phyloP scores from a whole-genome alignment of 768 basidiomycete species.

The Boletus pseudopeckii region DNA sequence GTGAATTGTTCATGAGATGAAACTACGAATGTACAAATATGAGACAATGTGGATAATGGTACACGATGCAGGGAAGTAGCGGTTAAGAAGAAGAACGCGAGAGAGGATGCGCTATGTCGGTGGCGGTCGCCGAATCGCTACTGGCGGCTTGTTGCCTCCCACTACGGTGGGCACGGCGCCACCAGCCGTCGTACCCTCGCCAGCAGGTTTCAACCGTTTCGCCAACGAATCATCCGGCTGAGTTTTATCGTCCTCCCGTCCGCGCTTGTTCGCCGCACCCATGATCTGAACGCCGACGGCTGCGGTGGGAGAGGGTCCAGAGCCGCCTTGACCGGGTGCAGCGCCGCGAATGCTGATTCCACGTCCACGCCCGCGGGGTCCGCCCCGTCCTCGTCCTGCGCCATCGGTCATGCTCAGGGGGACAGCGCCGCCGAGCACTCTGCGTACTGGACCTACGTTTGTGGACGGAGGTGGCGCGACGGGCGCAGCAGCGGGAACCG shows the following conservation, averaged over 20 bases:
- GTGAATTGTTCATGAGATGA: not conserved
- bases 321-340: constrained; percentile 16
- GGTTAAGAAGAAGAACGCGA: not conserved
- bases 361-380: constrained; percentile 29
- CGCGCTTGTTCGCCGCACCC: constrained; percentile 63
- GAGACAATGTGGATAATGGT: constrained; percentile 21
- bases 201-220: constrained; percentile 62
- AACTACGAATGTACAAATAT: not conserved
- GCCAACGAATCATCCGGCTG: constrained; percentile 55
- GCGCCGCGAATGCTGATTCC: constrained; percentile 32
- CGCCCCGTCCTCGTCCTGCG: constrained; percentile 35
- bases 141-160: constrained; percentile 33
- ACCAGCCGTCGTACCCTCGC: not conserved
- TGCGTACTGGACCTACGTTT: constrained; percentile 31
- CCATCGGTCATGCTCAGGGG: constrained; percentile 23
- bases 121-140: constrained; percentile 33
- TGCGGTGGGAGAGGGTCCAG: constrained; percentile 25
- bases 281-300: constrained; percentile 45
- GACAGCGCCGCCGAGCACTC: constrained; percentile 30
- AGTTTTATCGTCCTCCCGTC: constrained; percentile 50
- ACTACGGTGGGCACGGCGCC: not conserved
- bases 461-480: constrained; percentile 22
- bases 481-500: constrained; percentile 16
- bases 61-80: constrained; percentile 6
- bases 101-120: constrained; percentile 4